These are phyloP conservation scores for Neonectria ditissima DNA, from an alignment of 2,329 filamentous ascomycete genomes.

Conservation along the genomic window DNA sequence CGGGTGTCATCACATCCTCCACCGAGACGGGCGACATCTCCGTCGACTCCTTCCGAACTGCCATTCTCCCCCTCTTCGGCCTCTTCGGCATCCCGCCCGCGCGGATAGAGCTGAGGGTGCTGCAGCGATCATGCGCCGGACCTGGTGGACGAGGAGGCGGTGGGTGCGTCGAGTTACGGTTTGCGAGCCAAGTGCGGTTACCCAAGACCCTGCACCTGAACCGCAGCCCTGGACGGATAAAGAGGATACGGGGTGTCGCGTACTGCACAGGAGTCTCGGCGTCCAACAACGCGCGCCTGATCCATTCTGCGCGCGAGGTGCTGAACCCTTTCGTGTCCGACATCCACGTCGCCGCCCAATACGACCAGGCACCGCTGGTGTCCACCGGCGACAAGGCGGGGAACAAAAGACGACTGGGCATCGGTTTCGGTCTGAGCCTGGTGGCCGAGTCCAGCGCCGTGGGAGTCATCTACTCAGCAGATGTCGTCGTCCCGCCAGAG, in stretches of 20 bases:
- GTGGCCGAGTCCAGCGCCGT: constrained; percentile 90
- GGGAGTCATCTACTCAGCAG: constrained; percentile 88
- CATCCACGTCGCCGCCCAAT: constrained; percentile 88
- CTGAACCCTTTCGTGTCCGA: constrained; percentile 89
- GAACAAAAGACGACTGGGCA: constrained; percentile 76
- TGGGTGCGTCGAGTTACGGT: constrained; percentile 92
- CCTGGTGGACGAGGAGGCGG: constrained; percentile 82
- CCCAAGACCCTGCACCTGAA: constrained; percentile 93
- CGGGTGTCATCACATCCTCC: constrained; percentile 90
- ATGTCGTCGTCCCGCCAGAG: constrained; percentile 78
- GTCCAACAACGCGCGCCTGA: constrained; percentile 95
- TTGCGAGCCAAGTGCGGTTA: constrained; percentile 91
- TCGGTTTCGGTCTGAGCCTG: constrained; percentile 91
- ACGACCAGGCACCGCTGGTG: constrained; percentile 74
- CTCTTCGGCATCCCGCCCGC: constrained; percentile 85
- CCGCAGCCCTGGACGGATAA: constrained; percentile 84
- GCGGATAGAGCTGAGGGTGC: constrained; percentile 85
- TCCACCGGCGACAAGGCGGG: constrained; percentile 65
- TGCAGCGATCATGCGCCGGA: constrained; percentile 83
- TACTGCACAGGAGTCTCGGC: constrained; percentile 93
- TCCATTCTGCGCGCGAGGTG: constrained; percentile 87
- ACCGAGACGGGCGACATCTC: constrained; percentile 89
- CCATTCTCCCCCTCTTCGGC: constrained; percentile 88
- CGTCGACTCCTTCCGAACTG: constrained; percentile 92
- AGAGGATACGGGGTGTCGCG: constrained; percentile 90